Evolutionary conservation across 2,329 filamentous ascomycete species (phyloP), one percentile per base, ranked within the genome.

Genomic region (Simplicillium aogashimaense): DNA sequence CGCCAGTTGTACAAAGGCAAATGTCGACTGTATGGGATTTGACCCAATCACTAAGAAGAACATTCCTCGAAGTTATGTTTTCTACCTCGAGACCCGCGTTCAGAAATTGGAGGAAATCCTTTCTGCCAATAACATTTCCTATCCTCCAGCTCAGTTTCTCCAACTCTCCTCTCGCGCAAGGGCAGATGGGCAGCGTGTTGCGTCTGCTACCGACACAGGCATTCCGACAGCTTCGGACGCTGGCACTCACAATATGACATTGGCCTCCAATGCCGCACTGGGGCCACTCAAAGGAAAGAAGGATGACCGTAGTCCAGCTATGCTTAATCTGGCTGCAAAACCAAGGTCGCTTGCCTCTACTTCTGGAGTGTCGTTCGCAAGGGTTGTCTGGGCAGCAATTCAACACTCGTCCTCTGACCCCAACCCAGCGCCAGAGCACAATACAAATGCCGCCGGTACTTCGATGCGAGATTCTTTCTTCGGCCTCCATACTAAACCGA

Each of bases 401-500:
- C 92, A 94, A 52, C 76, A 76, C 36, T 79, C 75, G 1, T 71
- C 80, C 13, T 71, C 74, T 9, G 74, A 76, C 45, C 69, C 75
- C 58, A 81, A 79, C 51, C 14, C 38, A 41, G 11, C 44, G 43
- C 40, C 57, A 56, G 25, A 53, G 49, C 13, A 43, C 47, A 15
- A 51, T 50, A 43, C 45, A 1, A 46, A 46, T 35, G 52, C 50
- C 5, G 53, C 74, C 31, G 82, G 80, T 30, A 87, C 86, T 14
- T 87, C 85, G 11, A 92, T 95, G 83, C 77, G 89, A 43, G 90
- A 97, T 61, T 94, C 88, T 0, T 95, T 95, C 69, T 97, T 97
- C 55, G 90, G 90, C n/a, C 67, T 97, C 35, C 88, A 95, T 51
- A 94, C 86, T 3, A 89, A 84, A 51, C 87, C 89, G 2, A 87